A percentile compares a stretch with the other conserved stretches of the same genome.
These are phyloP conservation scores for Pleoardoris graminearum DNA, from an alignment of 2,329 filamentous ascomycete genomes.

Conservation along the genomic window DNA sequence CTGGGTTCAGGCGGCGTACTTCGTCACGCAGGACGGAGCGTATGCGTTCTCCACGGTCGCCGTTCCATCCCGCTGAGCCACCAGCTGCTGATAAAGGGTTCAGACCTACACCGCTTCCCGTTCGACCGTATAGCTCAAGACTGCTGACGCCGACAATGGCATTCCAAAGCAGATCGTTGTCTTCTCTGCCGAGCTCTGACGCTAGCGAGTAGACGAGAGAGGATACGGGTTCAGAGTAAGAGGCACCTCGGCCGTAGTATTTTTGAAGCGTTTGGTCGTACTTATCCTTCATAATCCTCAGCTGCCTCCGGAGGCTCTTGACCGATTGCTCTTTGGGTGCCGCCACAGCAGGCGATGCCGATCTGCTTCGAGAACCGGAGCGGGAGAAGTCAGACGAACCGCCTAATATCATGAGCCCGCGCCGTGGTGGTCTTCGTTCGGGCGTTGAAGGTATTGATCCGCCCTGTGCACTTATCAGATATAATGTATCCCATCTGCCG, in stretches of 20 bases:
- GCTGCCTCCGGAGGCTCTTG: conserved; percentile 69
- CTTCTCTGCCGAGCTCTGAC: conserved; percentile 91
- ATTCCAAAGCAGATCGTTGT: conserved; percentile 94
- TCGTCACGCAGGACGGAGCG: conserved; percentile 88
- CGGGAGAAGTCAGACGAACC: conserved; percentile 47
- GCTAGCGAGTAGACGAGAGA: conserved; percentile 94
- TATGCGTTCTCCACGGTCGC: conserved; percentile 79
- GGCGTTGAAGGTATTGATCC: conserved; percentile 69
- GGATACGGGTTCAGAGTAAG: conserved; percentile 92
- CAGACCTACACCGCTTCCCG: conserved; percentile 75
- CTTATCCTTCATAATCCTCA: conserved; percentile 74
- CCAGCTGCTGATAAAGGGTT: conserved; percentile 58
- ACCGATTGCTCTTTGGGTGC: conserved; percentile 67
- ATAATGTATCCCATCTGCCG: conserved; percentile 4
- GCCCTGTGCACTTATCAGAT: conserved; percentile 41
- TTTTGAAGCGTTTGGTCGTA: conserved; percentile 75
- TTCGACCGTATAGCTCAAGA: conserved; percentile 86
- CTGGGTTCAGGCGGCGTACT: conserved; percentile 88
- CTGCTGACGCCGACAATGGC: conserved; percentile 95
- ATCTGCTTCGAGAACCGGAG: conserved; percentile 45
- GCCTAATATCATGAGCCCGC: conserved; percentile 55
- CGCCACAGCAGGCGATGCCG: conserved; percentile 38
- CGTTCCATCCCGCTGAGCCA: conserved; percentile 73
- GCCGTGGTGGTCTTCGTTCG: conserved; percentile 61
- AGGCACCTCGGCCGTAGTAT: conserved; percentile 86